These are phyloP conservation scores for Tripterygium wilfordii DNA, from an alignment of 177 flowering plant genomes.

Conservation along the genomic window DNA sequence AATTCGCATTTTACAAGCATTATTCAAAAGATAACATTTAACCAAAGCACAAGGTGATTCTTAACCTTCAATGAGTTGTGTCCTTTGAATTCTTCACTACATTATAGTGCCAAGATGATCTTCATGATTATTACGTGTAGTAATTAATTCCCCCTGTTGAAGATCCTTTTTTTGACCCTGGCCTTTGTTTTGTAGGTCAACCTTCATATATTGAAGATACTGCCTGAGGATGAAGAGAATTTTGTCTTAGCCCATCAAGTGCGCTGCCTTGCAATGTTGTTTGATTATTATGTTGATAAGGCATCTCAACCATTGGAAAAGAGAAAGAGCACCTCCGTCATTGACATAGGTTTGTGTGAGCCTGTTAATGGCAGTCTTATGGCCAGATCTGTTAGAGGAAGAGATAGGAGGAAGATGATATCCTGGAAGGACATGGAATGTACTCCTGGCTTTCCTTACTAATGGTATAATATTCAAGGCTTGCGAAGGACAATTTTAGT, in stretches of 20 bases:
- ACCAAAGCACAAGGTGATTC: no score
- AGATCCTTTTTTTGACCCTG: background rate
- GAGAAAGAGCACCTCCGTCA: conserved; percentile 42
- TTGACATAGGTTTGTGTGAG: conserved; percentile 75
- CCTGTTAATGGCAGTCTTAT: conserved; percentile 60
- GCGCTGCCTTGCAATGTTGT: conserved; percentile 70
- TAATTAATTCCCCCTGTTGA: no score
- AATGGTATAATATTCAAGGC: conserved; percentile 3
- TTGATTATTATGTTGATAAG: conserved; percentile 64
- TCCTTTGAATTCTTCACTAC: no score
- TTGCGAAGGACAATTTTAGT: background rate
- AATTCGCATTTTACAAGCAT: no score
- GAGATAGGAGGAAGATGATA: conserved; percentile 87
- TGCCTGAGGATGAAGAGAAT: conserved; percentile 58
- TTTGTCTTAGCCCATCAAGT: conserved; percentile 73
- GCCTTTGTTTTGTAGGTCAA: conserved; percentile 51
- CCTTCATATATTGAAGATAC: conserved; percentile 59
- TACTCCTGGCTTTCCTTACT: conserved; percentile 54
- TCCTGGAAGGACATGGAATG: conserved; percentile 78
- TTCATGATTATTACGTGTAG: no score
- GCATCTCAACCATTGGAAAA: conserved; percentile 30
- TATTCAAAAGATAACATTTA: no score
- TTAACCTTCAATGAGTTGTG: no score
- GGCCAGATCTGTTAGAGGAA: conserved; percentile 77
- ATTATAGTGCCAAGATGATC: no score